Evolutionary conservation across 192 early-diverging fungal species (phyloP).

Genomic region (Umbelopsis vinacea): DNA sequence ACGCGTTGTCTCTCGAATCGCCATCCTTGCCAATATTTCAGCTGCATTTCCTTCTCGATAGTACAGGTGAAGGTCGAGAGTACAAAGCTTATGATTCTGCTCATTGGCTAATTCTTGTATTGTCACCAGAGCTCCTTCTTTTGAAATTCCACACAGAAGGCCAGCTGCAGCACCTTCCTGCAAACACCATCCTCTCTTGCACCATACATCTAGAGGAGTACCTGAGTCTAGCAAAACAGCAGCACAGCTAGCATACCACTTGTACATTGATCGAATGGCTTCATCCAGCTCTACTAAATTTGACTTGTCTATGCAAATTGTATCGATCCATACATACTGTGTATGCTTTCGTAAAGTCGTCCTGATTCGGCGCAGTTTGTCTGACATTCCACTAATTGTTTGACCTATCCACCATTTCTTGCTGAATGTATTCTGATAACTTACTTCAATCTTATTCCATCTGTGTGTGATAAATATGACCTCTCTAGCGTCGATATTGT

Average conservation of each 20-base stretch:
- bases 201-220: not conserved
- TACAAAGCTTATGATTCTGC: not conserved
- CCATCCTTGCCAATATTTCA: constrained; percentile 2
- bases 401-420: not conserved
- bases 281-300: not conserved
- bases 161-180: constrained; percentile 1
- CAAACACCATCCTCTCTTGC: not conserved
- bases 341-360: not conserved
- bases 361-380: not conserved
- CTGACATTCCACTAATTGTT: not conserved
- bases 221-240: not conserved
- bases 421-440: not conserved
- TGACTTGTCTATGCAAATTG: not conserved
- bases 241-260: not conserved
- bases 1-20: not conserved
- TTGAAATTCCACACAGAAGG: not conserved
- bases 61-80: not conserved
- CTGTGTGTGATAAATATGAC: not conserved
- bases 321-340: not conserved
- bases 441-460: not conserved
- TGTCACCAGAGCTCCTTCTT: not conserved
- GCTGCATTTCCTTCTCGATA: not conserved
- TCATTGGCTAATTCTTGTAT: not conserved
- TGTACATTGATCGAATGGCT: not conserved
- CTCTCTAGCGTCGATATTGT: not conserved